Evolutionary conservation across 2,329 filamentous ascomycete species (phyloP).

Genomic region (Calonectria hongkongensis): DNA sequence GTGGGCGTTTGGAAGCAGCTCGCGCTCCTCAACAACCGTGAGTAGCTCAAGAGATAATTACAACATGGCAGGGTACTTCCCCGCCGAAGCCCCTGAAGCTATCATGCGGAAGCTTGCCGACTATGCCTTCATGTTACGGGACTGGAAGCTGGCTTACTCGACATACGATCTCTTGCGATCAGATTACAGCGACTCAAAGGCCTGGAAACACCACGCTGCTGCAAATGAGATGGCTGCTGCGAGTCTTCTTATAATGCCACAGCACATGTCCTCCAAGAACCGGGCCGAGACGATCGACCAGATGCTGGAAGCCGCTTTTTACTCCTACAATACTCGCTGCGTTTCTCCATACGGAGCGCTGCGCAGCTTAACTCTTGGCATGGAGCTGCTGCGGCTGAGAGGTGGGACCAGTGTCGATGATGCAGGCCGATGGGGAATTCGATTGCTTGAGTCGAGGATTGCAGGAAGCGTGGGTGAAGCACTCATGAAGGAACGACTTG

Average conservation of each 20-base stretch:
- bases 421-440: slow-evolving; percentile 88
- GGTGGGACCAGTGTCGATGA: slow-evolving; percentile 89
- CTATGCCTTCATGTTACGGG: slow-evolving; percentile 96
- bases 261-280: slow-evolving; percentile 82
- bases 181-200: slow-evolving; percentile 96
- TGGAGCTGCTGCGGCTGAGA: slow-evolving; percentile 89
- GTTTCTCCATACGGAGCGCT: slow-evolving; percentile 86
- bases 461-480: slow-evolving; percentile 86
- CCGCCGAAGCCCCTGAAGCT: slow-evolving; percentile 88
- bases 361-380: slow-evolving; percentile 83
- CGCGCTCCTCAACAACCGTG: slow-evolving; percentile 74
- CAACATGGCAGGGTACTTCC: slow-evolving; percentile 87
- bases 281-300: slow-evolving; percentile 88
- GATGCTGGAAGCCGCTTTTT: slow-evolving; percentile 91
- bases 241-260: slow-evolving; percentile 85
- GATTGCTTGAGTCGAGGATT: slow-evolving; percentile 86
- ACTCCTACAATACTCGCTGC: slow-evolving; percentile 93
- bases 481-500: slow-evolving; percentile 89
- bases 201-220: slow-evolving; percentile 95
- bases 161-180: slow-evolving; percentile 93
- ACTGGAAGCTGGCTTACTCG: slow-evolving; percentile 93
- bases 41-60: slow-evolving; percentile 80
- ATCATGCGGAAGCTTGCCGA: slow-evolving; percentile 95
- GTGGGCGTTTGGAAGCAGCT: slow-evolving; percentile 86
- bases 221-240: slow-evolving; percentile 96